Evolutionary conservation across 768 basidiomycete species (phyloP).

Genomic region (Dentipellis sp.): DNA sequence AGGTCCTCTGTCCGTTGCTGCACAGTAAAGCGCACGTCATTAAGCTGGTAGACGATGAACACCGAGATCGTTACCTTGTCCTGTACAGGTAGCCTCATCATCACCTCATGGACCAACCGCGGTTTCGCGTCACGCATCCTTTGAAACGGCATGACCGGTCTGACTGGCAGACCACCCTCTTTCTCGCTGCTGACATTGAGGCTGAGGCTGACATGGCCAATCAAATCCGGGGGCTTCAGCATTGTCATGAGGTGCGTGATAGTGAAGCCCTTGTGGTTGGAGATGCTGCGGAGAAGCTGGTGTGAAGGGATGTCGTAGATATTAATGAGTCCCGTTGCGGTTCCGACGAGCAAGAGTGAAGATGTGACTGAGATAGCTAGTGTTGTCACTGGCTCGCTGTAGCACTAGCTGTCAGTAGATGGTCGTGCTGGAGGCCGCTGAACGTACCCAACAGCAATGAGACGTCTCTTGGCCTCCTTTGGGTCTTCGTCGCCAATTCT

Average conservation of each 20-base stretch:
- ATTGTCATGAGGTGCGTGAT: constrained; percentile 69
- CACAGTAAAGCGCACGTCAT: neutral
- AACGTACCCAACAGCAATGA: constrained; percentile 64
- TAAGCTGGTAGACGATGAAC: neutral
- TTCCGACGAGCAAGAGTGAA: constrained; percentile 77
- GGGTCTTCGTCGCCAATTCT: constrained; percentile 49
- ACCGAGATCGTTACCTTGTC: constrained; percentile 27
- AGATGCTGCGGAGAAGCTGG: constrained; percentile 78
- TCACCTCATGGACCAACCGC: constrained; percentile 62
- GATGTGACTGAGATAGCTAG: constrained; percentile 72
- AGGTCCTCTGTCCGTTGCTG: constrained; percentile 17
- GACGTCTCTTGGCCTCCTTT: constrained; percentile 39
- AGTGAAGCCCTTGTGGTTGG: constrained; percentile 12
- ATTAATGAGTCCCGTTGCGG: constrained; percentile 59
- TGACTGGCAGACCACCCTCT: constrained; percentile 53
- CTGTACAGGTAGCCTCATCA: constrained; percentile 47
- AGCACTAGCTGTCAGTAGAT: constrained; percentile 1
- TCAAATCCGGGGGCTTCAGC: constrained; percentile 79
- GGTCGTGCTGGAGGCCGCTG: constrained; percentile 2
- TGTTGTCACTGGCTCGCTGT: constrained; percentile 63
- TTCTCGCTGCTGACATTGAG: constrained; percentile 36
- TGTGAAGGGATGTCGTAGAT: constrained; percentile 87
- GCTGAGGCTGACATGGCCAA: constrained; percentile 65
- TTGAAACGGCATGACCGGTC: constrained; percentile 62
- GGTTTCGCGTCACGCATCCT: constrained; percentile 58